These are phyloP conservation scores for Clohesyomyces aquaticus DNA, from an alignment of 495 filamentous ascomycete genomes.

Conservation along the genomic window DNA sequence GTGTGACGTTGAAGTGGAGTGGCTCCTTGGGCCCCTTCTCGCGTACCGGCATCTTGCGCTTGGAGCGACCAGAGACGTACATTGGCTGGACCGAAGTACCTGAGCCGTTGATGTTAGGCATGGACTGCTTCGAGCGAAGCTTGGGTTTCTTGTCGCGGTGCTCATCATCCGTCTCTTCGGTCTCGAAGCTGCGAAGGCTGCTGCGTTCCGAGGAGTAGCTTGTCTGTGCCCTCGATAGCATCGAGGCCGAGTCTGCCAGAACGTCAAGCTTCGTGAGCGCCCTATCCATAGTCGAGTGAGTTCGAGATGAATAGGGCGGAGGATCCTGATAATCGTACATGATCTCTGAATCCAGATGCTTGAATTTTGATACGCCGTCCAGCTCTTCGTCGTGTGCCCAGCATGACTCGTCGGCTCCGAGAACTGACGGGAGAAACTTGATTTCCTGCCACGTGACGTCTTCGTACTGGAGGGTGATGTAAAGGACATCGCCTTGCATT, in stretches of 20 bases:
- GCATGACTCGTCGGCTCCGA: constrained; percentile 38
- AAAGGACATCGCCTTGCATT: constrained; percentile 42
- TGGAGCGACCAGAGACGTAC: constrained; percentile 40
- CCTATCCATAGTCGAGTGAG: constrained; percentile 37
- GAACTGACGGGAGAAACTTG: constrained; percentile 32
- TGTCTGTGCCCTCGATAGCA: constrained; percentile 28
- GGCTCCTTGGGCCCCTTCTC: constrained; percentile 40
- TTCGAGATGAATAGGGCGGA: constrained; percentile 43
- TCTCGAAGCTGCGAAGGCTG: constrained; percentile 41
- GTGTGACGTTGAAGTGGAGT: constrained; percentile 37
- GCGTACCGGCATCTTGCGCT: constrained; percentile 40
- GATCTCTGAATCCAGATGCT: constrained; percentile 40
- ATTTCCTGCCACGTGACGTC: constrained; percentile 43
- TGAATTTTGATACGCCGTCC: constrained; percentile 36
- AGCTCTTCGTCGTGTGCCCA: constrained; percentile 41
- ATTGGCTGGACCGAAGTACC: constrained; percentile 23
- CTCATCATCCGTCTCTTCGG: constrained; percentile 40
- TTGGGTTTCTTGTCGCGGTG: constrained; percentile 42
- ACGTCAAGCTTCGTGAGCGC: constrained; percentile 37
- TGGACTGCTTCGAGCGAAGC: constrained; percentile 37
- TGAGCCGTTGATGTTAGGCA: constrained; percentile 33
- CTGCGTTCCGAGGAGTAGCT: constrained; percentile 32
- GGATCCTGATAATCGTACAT: constrained; percentile 44
- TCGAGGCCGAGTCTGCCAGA: constrained; percentile 38
- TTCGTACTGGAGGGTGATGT: constrained; percentile 39